phyloP scores from a whole-genome alignment of 345 rosid genomes.

The Linum trigynum region DNA sequence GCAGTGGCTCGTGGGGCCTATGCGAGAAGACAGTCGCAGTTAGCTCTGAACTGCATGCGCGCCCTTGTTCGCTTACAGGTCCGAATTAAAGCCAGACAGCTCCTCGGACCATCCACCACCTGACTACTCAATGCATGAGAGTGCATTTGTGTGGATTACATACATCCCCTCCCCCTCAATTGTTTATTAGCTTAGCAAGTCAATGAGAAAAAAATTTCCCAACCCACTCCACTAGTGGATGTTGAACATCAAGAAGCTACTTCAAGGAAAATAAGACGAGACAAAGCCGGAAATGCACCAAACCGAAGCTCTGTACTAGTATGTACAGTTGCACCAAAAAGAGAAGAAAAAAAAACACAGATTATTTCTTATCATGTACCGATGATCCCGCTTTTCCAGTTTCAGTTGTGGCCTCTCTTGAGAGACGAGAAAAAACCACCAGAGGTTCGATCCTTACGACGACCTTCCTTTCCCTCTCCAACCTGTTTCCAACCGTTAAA shows the following conservation, averaged over 20 bases:
- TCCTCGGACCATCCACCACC: slow-evolving; percentile 24
- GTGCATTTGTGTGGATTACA: too few relatives aligned
- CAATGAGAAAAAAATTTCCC: neutral
- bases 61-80: slow-evolving; percentile 75
- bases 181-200: neutral
- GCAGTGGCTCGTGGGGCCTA: slow-evolving; percentile 61
- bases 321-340: neutral
- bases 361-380: neutral
- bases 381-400: slow-evolving; percentile 1
- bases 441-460: slow-evolving; percentile 35
- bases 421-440: slow-evolving; percentile 42
- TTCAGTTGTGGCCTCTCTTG: slow-evolving; percentile 41
- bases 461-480: slow-evolving; percentile 37
- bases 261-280: neutral
- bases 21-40: slow-evolving; percentile 51
- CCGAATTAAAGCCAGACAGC: slow-evolving; percentile 60
- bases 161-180: neutral
- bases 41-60: slow-evolving; percentile 70
- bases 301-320: neutral
- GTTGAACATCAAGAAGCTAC: neutral
- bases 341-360: neutral
- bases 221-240: neutral
- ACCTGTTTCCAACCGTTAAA: slow-evolving; percentile 32
- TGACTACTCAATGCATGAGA: neutral
- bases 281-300: neutral